These are phyloP conservation scores for Fusarium setosum DNA, from an alignment of 2,329 filamentous ascomycete genomes.

Conservation along the genomic window DNA sequence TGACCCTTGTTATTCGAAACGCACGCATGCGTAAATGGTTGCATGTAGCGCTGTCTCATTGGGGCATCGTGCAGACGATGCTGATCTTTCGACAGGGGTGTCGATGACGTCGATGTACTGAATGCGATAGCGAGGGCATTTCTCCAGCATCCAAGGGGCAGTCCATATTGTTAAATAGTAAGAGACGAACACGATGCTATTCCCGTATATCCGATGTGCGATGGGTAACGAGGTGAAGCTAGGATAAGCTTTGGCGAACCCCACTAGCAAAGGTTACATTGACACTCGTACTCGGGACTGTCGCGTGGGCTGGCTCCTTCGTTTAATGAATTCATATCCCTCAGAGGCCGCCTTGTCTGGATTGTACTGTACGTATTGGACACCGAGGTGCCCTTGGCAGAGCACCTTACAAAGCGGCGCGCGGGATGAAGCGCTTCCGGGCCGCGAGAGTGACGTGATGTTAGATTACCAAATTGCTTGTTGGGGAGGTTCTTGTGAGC, in stretches of 20 bases:
- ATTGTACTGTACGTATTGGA: not conserved
- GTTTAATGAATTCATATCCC: not conserved
- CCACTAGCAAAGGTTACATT: not conserved
- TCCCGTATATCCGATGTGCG: not conserved
- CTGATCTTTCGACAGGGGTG: slow-evolving; percentile 4
- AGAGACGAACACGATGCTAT: not conserved
- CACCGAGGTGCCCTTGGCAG: not conserved
- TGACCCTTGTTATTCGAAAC: not conserved
- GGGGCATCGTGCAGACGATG: not conserved
- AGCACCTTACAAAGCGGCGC: not conserved
- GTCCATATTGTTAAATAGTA: not conserved
- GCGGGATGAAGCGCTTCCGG: slow-evolving; percentile 5
- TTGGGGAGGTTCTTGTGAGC: not conserved
- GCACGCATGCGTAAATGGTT: slow-evolving; percentile 1
- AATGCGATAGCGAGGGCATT: not conserved
- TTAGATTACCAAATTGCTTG: slow-evolving; percentile 18
- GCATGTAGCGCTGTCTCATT: not conserved
- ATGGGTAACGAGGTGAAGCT: not conserved
- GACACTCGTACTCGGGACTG: not conserved
- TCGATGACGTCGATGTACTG: slow-evolving; percentile 1
- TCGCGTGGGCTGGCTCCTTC: not conserved
- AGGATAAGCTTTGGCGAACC: not conserved
- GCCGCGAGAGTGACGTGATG: slow-evolving; percentile 17
- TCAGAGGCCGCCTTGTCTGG: no score
- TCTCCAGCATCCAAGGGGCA: not conserved